These are phyloP conservation scores for Yarrowia galli DNA, from an alignment of 1,139 yeast genomes.

Conservation along the genomic window DNA sequence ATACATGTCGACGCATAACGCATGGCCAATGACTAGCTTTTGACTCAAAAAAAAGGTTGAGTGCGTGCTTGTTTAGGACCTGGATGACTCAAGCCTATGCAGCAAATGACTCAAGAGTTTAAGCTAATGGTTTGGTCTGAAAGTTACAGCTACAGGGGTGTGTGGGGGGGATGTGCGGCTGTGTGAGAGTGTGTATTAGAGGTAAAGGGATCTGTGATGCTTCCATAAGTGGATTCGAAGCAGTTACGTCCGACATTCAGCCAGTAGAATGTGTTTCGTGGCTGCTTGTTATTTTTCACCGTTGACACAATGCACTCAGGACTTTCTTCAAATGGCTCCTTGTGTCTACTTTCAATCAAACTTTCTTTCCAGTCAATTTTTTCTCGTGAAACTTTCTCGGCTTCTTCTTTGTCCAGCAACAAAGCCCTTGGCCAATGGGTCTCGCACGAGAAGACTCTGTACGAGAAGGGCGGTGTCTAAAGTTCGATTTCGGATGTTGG, in stretches of 20 bases:
- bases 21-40: conserved; percentile 16
- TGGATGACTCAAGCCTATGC: conserved; percentile 27
- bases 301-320: not conserved
- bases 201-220: too few relatives aligned
- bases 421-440: conserved; percentile 5
- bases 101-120: conserved; percentile 21
- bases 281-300: too few relatives aligned
- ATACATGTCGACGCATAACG: not conserved
- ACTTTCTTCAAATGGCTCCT: not conserved
- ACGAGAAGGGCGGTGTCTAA: not conserved
- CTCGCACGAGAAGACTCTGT: not conserved
- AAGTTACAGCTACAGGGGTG: conserved; percentile 2
- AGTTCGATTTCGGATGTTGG: not conserved
- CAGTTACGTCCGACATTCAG: too few relatives aligned
- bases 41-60: conserved; percentile 27
- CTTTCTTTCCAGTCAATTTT: conserved; percentile 14
- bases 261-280: too few relatives aligned
- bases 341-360: conserved; percentile 15
- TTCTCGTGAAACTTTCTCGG: not conserved
- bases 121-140: conserved; percentile 17
- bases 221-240: too few relatives aligned
- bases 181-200: not conserved
- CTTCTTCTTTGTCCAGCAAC: not conserved
- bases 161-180: conserved; percentile 11
- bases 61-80: not conserved